phyloP scores from a whole-genome alignment of 1,139 yeast species.

The Hansenula anomala region DNA sequence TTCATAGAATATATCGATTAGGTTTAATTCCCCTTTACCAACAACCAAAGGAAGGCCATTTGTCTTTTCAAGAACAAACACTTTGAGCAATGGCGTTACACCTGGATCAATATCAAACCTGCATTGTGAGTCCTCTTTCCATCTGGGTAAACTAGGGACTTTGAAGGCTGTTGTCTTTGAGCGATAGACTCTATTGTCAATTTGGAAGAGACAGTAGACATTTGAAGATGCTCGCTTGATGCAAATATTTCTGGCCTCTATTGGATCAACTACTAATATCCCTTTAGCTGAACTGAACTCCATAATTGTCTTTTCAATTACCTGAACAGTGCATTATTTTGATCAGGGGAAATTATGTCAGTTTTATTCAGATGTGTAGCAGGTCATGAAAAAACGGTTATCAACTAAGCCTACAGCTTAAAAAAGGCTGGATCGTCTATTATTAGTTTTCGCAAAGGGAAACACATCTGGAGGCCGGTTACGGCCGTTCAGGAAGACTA shows the following conservation, averaged over 20 bases:
- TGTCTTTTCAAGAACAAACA: constrained; percentile 13
- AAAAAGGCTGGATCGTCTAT: background rate
- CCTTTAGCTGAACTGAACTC: constrained; percentile 14
- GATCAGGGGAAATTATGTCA: background rate
- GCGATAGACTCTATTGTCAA: constrained; percentile 12
- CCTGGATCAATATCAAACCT: constrained; percentile 18
- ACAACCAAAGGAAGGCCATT: constrained; percentile 11
- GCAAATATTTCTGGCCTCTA: constrained; percentile 13
- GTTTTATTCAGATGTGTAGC: background rate
- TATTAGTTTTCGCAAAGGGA: background rate
- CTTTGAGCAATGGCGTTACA: constrained; percentile 7
- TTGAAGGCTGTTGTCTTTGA: constrained; percentile 5
- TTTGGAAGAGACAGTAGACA: constrained; percentile 18
- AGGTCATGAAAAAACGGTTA: no score
- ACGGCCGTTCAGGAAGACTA: no score
- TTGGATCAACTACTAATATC: constrained; percentile 20
- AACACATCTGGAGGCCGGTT: no score
- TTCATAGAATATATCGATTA: constrained; percentile 12
- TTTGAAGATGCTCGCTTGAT: background rate
- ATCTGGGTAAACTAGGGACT: constrained; percentile 3
- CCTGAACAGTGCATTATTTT: no score
- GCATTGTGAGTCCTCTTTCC: constrained; percentile 21
- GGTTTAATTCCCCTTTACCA: constrained; percentile 11
- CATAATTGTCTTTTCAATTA: background rate
- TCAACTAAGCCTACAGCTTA: background rate